Evolutionary conservation across 192 early-diverging fungal species (phyloP), one percentile per base, ranked within the genome.

Genomic region (Rhizophagus clarus): DNA sequence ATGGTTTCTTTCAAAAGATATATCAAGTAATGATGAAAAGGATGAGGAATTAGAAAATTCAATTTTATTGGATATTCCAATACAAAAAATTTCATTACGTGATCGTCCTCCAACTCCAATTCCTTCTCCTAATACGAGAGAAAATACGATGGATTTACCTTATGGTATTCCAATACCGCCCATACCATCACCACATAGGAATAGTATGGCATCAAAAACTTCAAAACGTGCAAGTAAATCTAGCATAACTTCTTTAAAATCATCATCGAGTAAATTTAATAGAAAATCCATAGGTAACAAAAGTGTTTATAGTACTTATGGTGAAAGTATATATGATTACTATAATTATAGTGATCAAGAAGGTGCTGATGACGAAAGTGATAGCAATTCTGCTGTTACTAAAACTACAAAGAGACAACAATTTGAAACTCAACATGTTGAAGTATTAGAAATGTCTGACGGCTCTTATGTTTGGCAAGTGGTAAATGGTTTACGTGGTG

Each of bases 111-210:
- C 77, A 51, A 79, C 77, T 22, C 77, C 77, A 0, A 56, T 79
- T 20, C 77, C 77, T 42, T 69, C 77, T 15, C 64, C 64, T 34
- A 42, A 42, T 51, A 49, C 66, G 1, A 64, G 76, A 31, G 42
- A 78, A 51, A 51, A n/a, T 56, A 11, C 20, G 10, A 31, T 79
- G 26, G 64, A 79, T n/a, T 26, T 45, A 29, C 77, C 77, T 26
- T 79, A 79, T 56, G 77, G 77, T 32, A 79, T 79, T n/a, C 77
- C 77, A 6, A 79, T 79, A 79, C 77, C 77, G 37, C 77, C 77
- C 22, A 79, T 79, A n/a, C 77, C 77, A 2, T n/a, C 17, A 4
- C 56, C 45, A 0, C 51, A 74, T 74, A 20, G 73, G 22, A 32
- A 61, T 42, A 74, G 73, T 61, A n/a, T 74, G 11, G 3, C 51